Evolutionary conservation across 2,329 filamentous ascomycete genomes (phyloP).

Genomic region (Penicillium sp.): DNA sequence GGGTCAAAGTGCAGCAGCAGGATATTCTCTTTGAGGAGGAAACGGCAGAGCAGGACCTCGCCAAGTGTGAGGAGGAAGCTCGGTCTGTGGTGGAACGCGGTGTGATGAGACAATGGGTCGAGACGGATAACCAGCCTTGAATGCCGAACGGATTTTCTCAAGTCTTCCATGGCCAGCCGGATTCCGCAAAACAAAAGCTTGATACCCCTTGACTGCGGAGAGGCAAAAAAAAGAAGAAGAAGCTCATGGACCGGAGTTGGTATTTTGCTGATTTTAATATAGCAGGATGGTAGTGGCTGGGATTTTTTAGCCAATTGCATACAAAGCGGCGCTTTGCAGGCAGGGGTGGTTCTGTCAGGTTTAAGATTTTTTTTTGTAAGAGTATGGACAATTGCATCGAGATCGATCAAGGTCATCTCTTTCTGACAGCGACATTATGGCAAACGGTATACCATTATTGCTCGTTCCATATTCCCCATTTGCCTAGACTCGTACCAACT

Average conservation of each 20-base stretch:
- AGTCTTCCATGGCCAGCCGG: background rate
- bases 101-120: constrained; percentile 42
- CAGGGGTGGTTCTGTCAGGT: constrained; percentile 5
- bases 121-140: constrained; percentile 23
- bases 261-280: constrained; percentile 9
- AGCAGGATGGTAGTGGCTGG: background rate
- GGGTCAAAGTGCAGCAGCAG: constrained; percentile 47
- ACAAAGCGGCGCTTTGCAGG: constrained; percentile 20
- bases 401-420: constrained; percentile 5
- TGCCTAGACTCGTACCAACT: constrained; percentile 32
- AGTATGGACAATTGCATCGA: constrained; percentile 14
- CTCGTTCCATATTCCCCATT: constrained; percentile 33
- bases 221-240: constrained; percentile 3
- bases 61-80: constrained; percentile 39
- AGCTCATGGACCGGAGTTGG: constrained; percentile 27
- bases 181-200: constrained; percentile 13
- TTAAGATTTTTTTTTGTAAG: constrained; percentile 10
- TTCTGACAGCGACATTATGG: background rate
- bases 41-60: constrained; percentile 37
- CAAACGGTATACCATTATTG: background rate
- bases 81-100: constrained; percentile 43
- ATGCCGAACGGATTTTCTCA: background rate
- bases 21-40: constrained; percentile 44
- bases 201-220: constrained; percentile 26
- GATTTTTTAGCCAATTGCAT: constrained; percentile 12